These are phyloP conservation scores for Fusarium sp. DNA, from an alignment of 2,329 filamentous ascomycete genomes.

Conservation along the genomic window DNA sequence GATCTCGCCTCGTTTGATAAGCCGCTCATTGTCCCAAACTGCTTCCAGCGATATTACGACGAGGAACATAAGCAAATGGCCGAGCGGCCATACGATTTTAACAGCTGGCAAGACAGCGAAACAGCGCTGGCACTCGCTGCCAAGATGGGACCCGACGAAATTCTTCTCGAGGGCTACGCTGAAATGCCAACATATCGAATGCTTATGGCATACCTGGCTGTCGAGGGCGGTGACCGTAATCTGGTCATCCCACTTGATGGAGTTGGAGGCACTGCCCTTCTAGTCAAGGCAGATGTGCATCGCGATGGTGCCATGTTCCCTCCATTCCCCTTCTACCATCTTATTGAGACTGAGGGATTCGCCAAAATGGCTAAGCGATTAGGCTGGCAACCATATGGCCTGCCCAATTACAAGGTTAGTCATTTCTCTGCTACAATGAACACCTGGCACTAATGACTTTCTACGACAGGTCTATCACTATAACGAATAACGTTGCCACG, in stretches of 20 bases:
- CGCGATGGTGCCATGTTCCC: slow-evolving; percentile 99
- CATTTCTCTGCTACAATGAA: neutral
- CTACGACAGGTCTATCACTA: slow-evolving; percentile 79
- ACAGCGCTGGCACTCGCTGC: slow-evolving; percentile 77
- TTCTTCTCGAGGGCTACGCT: slow-evolving; percentile 89
- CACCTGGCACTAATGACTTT: slow-evolving; percentile 17
- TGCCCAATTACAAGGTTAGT: slow-evolving; percentile 95
- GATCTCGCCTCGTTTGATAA: slow-evolving; percentile 89
- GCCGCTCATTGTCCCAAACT: slow-evolving; percentile 93
- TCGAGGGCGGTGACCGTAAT: slow-evolving; percentile 63
- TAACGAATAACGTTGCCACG: slow-evolving; percentile 71
- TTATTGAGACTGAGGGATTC: slow-evolving; percentile 98
- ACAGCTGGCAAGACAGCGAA: slow-evolving; percentile 94
- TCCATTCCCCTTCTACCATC: slow-evolving; percentile 92
- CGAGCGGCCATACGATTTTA: slow-evolving; percentile 92
- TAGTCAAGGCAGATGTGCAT: slow-evolving; percentile 97
- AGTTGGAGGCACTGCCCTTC: slow-evolving; percentile 88
- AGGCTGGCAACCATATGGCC: slow-evolving; percentile 84
- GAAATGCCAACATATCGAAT: slow-evolving; percentile 92
- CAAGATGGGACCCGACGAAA: slow-evolving; percentile 89
- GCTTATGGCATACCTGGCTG: slow-evolving; percentile 85
- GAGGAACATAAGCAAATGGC: slow-evolving; percentile 71
- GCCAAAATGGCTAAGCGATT: slow-evolving; percentile 94
- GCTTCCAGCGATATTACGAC: slow-evolving; percentile 87
- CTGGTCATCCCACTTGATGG: slow-evolving; percentile 83